Evolutionary conservation across 441 rosid genomes (phyloP).

Genomic region (Macaranga tanarius): DNA sequence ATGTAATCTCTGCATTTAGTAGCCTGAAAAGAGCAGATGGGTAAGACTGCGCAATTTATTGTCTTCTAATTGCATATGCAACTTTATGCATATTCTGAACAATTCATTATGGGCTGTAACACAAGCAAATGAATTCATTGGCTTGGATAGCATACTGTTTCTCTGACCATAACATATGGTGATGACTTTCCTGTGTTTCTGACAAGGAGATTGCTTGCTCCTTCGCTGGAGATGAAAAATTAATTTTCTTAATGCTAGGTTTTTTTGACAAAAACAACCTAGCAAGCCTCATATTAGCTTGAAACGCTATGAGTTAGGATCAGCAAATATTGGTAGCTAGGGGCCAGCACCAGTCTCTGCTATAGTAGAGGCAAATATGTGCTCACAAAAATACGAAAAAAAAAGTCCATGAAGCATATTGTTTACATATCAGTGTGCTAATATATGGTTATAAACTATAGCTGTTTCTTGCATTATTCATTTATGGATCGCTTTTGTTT

Average conservation of each 20-base stretch:
- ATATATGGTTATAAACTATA: not conserved
- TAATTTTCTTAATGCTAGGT: too few relatives aligned
- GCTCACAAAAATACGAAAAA: not conserved
- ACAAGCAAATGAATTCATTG: not conserved
- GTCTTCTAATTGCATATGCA: not conserved
- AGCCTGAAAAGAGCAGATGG: conserved; percentile 41
- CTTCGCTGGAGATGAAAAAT: not conserved
- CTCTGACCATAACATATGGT: not conserved
- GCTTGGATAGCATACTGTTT: not conserved
- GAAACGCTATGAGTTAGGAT: not conserved
- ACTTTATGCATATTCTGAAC: not conserved
- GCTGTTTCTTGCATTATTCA: not conserved
- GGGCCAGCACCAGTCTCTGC: not conserved
- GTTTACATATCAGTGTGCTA: not conserved
- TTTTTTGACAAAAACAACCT: not conserved
- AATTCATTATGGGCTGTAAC: not conserved
- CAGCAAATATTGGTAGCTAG: not conserved
- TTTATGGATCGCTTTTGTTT: conserved; percentile 25
- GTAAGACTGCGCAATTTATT: conserved; percentile 44
- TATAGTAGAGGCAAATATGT: too few relatives aligned
- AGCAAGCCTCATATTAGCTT: not conserved
- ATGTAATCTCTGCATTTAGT: conserved; percentile 56
- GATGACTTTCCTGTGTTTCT: not conserved
- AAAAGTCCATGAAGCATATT: not conserved
- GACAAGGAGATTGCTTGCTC: not conserved